phyloP scores from a whole-genome alignment of 208 protist genomes.

The Lotmaria passim region DNA sequence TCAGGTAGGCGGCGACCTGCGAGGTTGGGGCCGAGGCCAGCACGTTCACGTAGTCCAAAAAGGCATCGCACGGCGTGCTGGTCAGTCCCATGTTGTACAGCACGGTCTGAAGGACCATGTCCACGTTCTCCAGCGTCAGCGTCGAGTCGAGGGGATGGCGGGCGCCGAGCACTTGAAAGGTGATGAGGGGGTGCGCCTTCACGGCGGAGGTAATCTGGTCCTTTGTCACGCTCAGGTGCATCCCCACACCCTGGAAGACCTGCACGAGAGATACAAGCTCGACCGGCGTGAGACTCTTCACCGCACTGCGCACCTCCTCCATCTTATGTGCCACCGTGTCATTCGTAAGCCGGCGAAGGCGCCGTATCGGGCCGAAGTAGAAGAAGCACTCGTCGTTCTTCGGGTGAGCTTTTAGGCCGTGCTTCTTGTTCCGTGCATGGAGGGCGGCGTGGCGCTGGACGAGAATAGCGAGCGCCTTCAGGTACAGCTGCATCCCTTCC shows the following conservation, averaged over 20 bases:
- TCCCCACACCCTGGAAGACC: slow-evolving; percentile 28
- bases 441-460: slow-evolving; percentile 50
- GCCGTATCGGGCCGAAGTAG: slow-evolving; percentile 40
- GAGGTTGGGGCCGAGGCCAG: slow-evolving; percentile 49
- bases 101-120: slow-evolving; percentile 54
- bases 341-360: slow-evolving; percentile 49
- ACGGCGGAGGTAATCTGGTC: slow-evolving; percentile 54
- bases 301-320: slow-evolving; percentile 25
- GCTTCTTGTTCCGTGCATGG: slow-evolving; percentile 53
- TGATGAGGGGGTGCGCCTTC: slow-evolving; percentile 55
- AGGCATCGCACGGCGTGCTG: slow-evolving; percentile 36
- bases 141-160: slow-evolving; percentile 38
- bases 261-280: slow-evolving; percentile 50
- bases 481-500: slow-evolving; percentile 51
- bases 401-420: slow-evolving; percentile 37
- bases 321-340: slow-evolving; percentile 14
- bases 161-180: slow-evolving; percentile 50
- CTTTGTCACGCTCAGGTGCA: slow-evolving; percentile 45
- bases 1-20: slow-evolving; percentile 44
- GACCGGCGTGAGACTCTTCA: slow-evolving; percentile 32
- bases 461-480: slow-evolving; percentile 56
- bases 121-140: slow-evolving; percentile 45
- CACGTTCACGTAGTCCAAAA: slow-evolving; percentile 65
- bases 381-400: slow-evolving; percentile 48
- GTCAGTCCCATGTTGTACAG: slow-evolving; percentile 84